Conservation (phyloP, 163 green algal species). For the Scenedesmus sp. region DNA sequence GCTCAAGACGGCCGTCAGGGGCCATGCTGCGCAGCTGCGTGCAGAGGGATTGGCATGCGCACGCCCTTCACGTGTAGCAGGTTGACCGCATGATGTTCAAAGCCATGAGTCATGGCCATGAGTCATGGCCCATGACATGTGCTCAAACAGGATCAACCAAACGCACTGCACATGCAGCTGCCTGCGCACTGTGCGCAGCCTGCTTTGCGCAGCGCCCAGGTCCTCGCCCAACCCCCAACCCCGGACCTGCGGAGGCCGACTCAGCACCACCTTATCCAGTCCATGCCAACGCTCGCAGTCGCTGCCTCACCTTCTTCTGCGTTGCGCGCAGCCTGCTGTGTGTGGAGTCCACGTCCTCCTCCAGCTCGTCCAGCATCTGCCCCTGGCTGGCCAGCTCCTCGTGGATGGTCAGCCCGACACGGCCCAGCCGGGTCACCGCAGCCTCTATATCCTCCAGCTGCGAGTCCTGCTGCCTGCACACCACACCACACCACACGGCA, state of each 20-base stretch:
- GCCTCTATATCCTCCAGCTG: slow-evolving; percentile 74
- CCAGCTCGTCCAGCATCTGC: slow-evolving; percentile 73
- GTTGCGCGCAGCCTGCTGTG: slow-evolving; percentile 67
- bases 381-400: slow-evolving; percentile 73
- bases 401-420: slow-evolving; percentile 73
- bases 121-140: too few species aligned
- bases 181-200: slow-evolving; percentile 55
- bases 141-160: slow-evolving; percentile 60
- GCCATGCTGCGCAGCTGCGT: too few species aligned
- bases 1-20: too few species aligned
- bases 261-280: not conserved
- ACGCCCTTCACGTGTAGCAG: too few species aligned
- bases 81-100: too few species aligned
- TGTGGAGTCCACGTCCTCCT: slow-evolving; percentile 73
- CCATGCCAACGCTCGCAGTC: not conserved
- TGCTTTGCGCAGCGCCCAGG: slow-evolving; percentile 66
- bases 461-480: slow-evolving; percentile 69
- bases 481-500: not conserved
- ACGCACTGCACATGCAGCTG: not conserved
- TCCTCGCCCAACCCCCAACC: slow-evolving; percentile 73
- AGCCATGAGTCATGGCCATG: too few species aligned
- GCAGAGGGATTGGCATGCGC: too few species aligned
- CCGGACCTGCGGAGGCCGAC: too few species aligned
- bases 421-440: slow-evolving; percentile 67
- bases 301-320: slow-evolving; percentile 71